These are phyloP conservation scores for Curvularia verruculosa DNA, from an alignment of 2,329 filamentous ascomycete species.

Conservation along the genomic window DNA sequence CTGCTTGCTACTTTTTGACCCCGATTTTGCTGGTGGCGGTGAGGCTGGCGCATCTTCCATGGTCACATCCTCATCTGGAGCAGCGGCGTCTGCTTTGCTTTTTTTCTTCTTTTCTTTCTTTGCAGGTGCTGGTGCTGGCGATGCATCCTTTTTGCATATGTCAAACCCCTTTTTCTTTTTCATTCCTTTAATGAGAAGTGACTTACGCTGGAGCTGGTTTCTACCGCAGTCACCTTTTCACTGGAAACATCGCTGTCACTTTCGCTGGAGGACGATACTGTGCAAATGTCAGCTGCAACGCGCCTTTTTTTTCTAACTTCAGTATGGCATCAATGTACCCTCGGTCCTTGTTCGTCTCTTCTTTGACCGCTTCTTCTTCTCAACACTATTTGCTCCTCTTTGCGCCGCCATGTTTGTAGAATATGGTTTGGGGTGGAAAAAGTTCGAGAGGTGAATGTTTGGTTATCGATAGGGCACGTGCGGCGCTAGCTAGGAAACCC, in stretches of 20 bases:
- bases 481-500: slow-evolving; percentile 12
- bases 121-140: slow-evolving; percentile 8
- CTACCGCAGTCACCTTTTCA: slow-evolving; percentile 7
- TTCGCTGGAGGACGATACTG: slow-evolving; percentile 41
- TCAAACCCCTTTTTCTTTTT: background rate
- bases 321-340: slow-evolving; percentile 14
- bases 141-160: slow-evolving; percentile 4
- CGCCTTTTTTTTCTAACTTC: background rate
- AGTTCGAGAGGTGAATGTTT: slow-evolving; percentile 28
- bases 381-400: slow-evolving; percentile 22
- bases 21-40: slow-evolving; percentile 8
- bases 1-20: slow-evolving; percentile 4
- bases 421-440: slow-evolving; percentile 19
- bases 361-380: slow-evolving; percentile 36
- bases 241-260: slow-evolving; percentile 38
- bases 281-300: slow-evolving; percentile 15
- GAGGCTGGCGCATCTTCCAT: slow-evolving; percentile 29
- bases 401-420: slow-evolving; percentile 31
- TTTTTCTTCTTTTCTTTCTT: slow-evolving; percentile 27
- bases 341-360: slow-evolving; percentile 43
- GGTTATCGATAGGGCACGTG: slow-evolving; percentile 28
- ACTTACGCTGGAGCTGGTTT: slow-evolving; percentile 4
- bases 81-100: slow-evolving; percentile 9
- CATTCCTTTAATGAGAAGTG: background rate
- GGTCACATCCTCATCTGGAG: slow-evolving; percentile 19